These are phyloP conservation scores for Exophiala lecanii-corni DNA, from an alignment of 2,329 filamentous ascomycete species.

Conservation along the genomic window DNA sequence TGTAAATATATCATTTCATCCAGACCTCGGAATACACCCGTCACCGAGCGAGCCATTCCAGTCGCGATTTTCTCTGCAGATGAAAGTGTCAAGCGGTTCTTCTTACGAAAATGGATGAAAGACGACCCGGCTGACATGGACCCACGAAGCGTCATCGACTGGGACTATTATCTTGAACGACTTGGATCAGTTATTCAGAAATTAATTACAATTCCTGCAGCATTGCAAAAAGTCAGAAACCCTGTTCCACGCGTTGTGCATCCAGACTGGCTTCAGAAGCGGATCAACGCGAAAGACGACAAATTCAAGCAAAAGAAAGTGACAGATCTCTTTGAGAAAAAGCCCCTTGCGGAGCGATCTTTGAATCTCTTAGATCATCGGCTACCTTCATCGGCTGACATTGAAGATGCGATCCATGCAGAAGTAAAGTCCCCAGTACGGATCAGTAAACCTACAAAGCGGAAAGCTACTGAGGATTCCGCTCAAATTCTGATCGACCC, in stretches of 20 bases:
- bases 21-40: conserved; percentile 77
- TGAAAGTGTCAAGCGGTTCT: conserved; percentile 77
- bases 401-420: conserved; percentile 75
- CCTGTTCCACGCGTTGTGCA: conserved; percentile 90
- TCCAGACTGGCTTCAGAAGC: conserved; percentile 91
- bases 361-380: conserved; percentile 57
- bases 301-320: conserved; percentile 98
- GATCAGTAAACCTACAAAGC: conserved; percentile 62
- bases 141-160: conserved; percentile 83
- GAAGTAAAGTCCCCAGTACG: conserved; percentile 61
- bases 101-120: conserved; percentile 90
- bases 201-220: conserved; percentile 95
- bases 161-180: conserved; percentile 95
- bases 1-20: conserved; percentile 99
- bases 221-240: conserved; percentile 89
- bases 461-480: conserved; percentile 60
- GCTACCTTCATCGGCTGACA: conserved; percentile 55
- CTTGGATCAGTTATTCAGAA: conserved; percentile 97
- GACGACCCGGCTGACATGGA: conserved; percentile 91
- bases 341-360: conserved; percentile 46
- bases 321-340: conserved; percentile 74
- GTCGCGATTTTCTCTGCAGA: conserved; percentile 97
- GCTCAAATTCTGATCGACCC: conserved; percentile 61
- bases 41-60: conserved; percentile 89
- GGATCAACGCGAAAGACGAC: conserved; percentile 94